Conservation (phyloP, 805 yeast genomes). For the Cyberlindnera nakhonratchasimensis region DNA sequence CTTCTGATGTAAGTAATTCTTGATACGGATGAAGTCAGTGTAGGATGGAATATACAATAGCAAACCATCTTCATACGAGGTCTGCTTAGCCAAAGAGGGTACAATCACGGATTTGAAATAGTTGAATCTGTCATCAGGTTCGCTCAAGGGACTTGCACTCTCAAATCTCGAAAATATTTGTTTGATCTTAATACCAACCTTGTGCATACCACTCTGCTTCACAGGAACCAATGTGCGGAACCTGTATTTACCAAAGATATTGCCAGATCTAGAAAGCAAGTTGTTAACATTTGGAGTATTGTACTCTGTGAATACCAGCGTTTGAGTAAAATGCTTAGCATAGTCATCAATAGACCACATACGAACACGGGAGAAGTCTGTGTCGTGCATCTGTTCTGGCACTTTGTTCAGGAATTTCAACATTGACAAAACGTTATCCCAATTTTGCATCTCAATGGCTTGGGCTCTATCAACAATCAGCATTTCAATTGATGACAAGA, state of each 20-base stretch:
- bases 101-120: constrained; percentile 70
- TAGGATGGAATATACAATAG: constrained; percentile 81
- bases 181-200: constrained; percentile 61
- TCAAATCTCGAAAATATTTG: constrained; percentile 74
- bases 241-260: constrained; percentile 58
- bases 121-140: constrained; percentile 81
- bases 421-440: constrained; percentile 77
- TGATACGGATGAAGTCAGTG: constrained; percentile 76
- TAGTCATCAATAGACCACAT: constrained; percentile 91
- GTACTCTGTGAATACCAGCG: constrained; percentile 70
- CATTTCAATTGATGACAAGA: constrained; percentile 84
- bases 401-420: constrained; percentile 67
- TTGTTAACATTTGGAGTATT: constrained; percentile 79
- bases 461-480: constrained; percentile 79
- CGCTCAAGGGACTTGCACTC: constrained; percentile 49
- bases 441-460: constrained; percentile 85
- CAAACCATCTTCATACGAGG: constrained; percentile 67
- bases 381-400: constrained; percentile 74
- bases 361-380: constrained; percentile 88
- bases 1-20: constrained; percentile 54
- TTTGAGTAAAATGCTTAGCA: constrained; percentile 69
- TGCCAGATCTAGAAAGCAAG: constrained; percentile 46
- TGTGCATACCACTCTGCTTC: constrained; percentile 52
- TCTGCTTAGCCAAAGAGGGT: constrained; percentile 63
- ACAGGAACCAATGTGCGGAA: constrained; percentile 46